Evolutionary conservation across 2,329 filamentous ascomycete species (phyloP).

Genomic region (Xylaria multiplex): DNA sequence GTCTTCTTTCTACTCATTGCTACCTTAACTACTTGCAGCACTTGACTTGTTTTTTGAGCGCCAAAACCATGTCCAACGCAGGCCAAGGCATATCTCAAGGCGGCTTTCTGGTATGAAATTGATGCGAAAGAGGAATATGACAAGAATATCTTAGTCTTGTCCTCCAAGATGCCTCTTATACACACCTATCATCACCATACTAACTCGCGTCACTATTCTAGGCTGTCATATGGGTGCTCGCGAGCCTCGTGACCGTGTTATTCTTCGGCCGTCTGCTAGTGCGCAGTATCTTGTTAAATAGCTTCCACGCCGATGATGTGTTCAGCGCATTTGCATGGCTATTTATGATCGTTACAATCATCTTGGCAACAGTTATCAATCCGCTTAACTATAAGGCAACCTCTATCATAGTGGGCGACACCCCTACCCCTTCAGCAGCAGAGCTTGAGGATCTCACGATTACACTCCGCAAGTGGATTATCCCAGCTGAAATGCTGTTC

Average conservation of each 20-base stretch:
- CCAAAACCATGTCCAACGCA: constrained; percentile 11
- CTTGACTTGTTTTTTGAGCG: too few relatives aligned
- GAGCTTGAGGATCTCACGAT: constrained; percentile 32
- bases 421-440: constrained; percentile 14
- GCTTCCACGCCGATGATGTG: constrained; percentile 37
- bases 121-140: background rate
- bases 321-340: constrained; percentile 36
- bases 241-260: constrained; percentile 31
- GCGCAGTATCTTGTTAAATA: constrained; percentile 34
- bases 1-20: too few relatives aligned
- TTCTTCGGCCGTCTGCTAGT: constrained; percentile 36
- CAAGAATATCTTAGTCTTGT: too few relatives aligned
- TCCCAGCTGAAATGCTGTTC: constrained; percentile 31
- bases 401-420: constrained; percentile 36
- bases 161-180: too few relatives aligned
- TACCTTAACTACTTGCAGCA: too few relatives aligned
- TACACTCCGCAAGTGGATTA: constrained; percentile 31
- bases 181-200: too few relatives aligned
- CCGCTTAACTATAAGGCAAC: constrained; percentile 33
- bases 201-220: constrained; percentile 2
- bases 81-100: constrained; percentile 35
- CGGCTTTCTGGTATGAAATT: constrained; percentile 34
- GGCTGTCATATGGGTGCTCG: constrained; percentile 36
- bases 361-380: constrained; percentile 24
- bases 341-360: constrained; percentile 28